Evolutionary conservation across 345 rosid species (phyloP).

Genomic region (Lepidium africanum): DNA sequence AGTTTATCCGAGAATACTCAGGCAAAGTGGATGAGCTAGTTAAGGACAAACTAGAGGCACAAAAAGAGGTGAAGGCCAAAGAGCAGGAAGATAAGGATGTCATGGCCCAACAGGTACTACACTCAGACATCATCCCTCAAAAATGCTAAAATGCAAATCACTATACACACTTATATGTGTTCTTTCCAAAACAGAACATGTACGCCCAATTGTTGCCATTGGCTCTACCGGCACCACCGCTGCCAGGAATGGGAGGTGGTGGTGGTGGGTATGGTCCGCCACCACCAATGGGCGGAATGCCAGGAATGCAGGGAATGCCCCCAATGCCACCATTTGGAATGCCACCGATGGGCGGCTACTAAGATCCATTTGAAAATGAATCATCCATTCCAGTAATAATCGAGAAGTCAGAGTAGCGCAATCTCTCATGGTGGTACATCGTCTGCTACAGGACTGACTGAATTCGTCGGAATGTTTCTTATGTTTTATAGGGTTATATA

Average conservation of each 20-base stretch:
- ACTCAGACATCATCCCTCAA: neutral
- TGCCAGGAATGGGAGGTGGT: slow-evolving; percentile 76
- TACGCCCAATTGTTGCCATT: slow-evolving; percentile 86
- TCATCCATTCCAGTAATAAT: neutral
- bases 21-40: slow-evolving; percentile 79
- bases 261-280: slow-evolving; percentile 34
- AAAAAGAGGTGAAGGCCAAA: slow-evolving; percentile 61
- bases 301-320: slow-evolving; percentile 63
- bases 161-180: neutral
- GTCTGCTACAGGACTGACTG: neutral
- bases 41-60: slow-evolving; percentile 71
- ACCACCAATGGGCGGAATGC: slow-evolving; percentile 61
- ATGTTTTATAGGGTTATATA: slow-evolving; percentile 4
- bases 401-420: neutral
- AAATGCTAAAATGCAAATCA: neutral
- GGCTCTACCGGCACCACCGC: slow-evolving; percentile 89
- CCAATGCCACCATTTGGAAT: slow-evolving; percentile 54
- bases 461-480: neutral
- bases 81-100: slow-evolving; percentile 82
- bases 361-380: neutral
- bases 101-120: slow-evolving; percentile 72
- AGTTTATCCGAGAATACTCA: slow-evolving; percentile 78
- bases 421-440: neutral
- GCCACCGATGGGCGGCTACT: slow-evolving; percentile 65
- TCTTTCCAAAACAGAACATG: slow-evolving; percentile 52